Base-by-base conservation (phyloP, 2,329 filamentous ascomycete genomes). In the Pleoardoris graminearum region DNA sequence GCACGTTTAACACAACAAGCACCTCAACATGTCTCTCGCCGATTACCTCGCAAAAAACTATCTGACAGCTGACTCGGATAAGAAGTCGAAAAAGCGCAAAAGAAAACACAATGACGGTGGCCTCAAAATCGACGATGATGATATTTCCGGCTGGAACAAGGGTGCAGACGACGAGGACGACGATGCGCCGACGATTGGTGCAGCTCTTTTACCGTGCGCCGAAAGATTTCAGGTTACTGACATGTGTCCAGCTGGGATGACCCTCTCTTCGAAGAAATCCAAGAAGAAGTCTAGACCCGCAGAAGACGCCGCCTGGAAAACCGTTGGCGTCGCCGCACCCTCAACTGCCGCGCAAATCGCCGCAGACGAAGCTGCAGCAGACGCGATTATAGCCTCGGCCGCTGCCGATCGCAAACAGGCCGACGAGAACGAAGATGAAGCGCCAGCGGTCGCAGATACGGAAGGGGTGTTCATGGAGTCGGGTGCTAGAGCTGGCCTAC, bases 11-110 rank as follows among this genome's bases (percentile, higher is more conserved):
- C n/a, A n/a, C n/a, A n/a, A n/a, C n/a, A n/a, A n/a, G n/a, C 48
- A 42, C 22, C 36, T 17, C 57, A 61, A 47, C 58, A 86, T 87
- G 82, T 80, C 82, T 50, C 82, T 97, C 60, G 87, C 91, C 53
- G 85, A 86, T 68, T 99, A 97, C 69, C 84, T 99, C 30, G 92
- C 93, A 32, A 88, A 90, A 58, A 94, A 91, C 73, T 99, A 99
- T 72, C 86, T 99, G 44, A 89, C 82, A 1, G 85, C 86, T 35
- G 85, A 88, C 60, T 66, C 72, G 16, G 67, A 75, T 69, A 80
- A 79, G 63, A 77, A 79, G 47, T 72, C 75, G 23, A 82, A 81
- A 63, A 82, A 82, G 72, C 77, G 79, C 60, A 82, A 82, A 65
- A 69, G 79, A 39, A 71, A 74, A 48, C 68, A 70, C 44, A 70